Evolutionary conservation across 306 rosid genomes (phyloP), one percentile per base, ranked within the genome.

Genomic region (Prunus salicina): DNA sequence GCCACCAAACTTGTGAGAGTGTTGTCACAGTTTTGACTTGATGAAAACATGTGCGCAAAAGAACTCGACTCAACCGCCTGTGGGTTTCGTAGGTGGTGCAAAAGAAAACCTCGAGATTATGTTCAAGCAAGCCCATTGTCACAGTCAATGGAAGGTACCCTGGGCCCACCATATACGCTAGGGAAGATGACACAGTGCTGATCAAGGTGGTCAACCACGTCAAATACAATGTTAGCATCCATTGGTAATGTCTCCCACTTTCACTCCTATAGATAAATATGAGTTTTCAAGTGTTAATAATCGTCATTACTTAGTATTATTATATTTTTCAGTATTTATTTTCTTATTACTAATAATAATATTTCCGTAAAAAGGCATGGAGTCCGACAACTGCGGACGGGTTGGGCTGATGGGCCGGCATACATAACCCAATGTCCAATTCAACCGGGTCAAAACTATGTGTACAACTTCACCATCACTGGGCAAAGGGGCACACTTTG

Each of bases 371-470:
- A 2, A 50, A 89, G 98, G 98, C 98, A 93, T 64, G 97, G 98
- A 14, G 56, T 93, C 1, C 87, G 92, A 71, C 98, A 93, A 45
- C 79, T 93, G 19, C 43, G 93, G 46, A 83, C 89, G 0, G 97
- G 98, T 1, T 93, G 98, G 98, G 95, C 98, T 0, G 98, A 93
- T 80, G 98, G 98, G 47, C 98, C 98, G 0, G 98, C 98, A 12
- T 93, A 86, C 73, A 89, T 93, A 77, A 93, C 98, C 16, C 98
- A 93, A 55, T 93, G 98, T 73, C 98, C 98, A 12, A 91, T 93
- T 80, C 93, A 89, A 76, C 91, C 93, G 0, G 91, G 90, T 3
- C 91, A 89, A 5, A 86, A 64, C 30, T 93, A 66, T 62, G 30
- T 82, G 4, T 91, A 93, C 86, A 93, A 89, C 55, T 91, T 89